phyloP scores from a whole-genome alignment of 129 eudicot species.

The Escallonia rubra region DNA sequence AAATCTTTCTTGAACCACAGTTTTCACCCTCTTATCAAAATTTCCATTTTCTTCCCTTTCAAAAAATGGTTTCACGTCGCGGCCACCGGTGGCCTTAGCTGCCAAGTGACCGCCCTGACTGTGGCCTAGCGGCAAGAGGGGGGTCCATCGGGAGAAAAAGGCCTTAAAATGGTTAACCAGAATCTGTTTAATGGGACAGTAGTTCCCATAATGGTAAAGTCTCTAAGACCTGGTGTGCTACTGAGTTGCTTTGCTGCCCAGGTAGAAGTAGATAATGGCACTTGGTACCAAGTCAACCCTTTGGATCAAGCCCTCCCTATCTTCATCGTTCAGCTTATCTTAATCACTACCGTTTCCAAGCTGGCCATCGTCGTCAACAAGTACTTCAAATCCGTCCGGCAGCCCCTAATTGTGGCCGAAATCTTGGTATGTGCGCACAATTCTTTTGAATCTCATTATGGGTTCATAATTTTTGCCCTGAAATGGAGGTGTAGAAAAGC shows the following conservation, averaged over 20 bases:
- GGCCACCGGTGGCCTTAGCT: too few relatives aligned
- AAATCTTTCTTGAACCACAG: too few relatives aligned
- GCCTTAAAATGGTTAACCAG: slow-evolving; percentile 2
- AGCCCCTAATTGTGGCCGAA: slow-evolving; percentile 22
- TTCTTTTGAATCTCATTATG: too few relatives aligned
- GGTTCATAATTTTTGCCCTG: too few relatives aligned
- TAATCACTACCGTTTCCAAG: background rate
- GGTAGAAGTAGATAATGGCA: background rate
- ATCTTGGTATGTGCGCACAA: slow-evolving; percentile 16
- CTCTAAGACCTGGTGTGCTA: background rate
- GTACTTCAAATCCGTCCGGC: slow-evolving; percentile 16
- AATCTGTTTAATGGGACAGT: background rate
- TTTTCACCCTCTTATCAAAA: too few relatives aligned
- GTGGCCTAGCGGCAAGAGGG: background rate
- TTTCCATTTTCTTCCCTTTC: too few relatives aligned
- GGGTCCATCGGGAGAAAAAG: background rate
- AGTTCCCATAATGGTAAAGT: background rate
- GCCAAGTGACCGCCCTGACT: too few relatives aligned
- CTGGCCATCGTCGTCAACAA: background rate
- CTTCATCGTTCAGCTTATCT: slow-evolving; percentile 6
- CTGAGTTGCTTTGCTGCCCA: background rate
- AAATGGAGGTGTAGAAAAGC: too few relatives aligned
- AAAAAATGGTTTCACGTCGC: too few relatives aligned
- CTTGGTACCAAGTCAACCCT: slow-evolving; percentile 14
- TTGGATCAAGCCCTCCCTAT: slow-evolving; percentile 5